Base-by-base conservation (phyloP, 345 rosid genomes). In the Acer campestre region DNA sequence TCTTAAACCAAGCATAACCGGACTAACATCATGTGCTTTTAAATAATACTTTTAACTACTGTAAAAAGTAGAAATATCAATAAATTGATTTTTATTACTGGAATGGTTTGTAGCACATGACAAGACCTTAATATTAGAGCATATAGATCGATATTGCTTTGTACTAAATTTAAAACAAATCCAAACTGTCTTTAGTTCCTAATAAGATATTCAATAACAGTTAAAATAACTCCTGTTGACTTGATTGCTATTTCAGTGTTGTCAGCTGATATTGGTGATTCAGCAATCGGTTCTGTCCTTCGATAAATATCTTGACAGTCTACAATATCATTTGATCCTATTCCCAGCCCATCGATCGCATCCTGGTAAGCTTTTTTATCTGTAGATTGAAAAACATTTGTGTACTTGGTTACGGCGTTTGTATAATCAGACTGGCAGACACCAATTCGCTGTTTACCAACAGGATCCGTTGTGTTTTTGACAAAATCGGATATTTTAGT, bases 301-400 rank as follows among this genome's bases (percentile, higher is more conserved):
- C 40, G 20, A 55, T 53, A 70, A 53, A 31, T 17, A 51, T 11
- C n/a, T 70, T 55, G 61, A 51, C 74, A 70, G 9, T 49, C 74
- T 2, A 70, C 23, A 1, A 70, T 46, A 27, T 4, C 31, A 49
- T 51, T 18, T 3, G 44, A 18, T 49, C 61, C 74, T 14, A 51
- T 40, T 0, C 38, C 2, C 1, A 70, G 46, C 4, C n/a, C 3
- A 17, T 53, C 35, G 1, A 14, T 51, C 13, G 17, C 62, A 1
- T 70, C 12, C 13, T 10, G 3, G 27, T 51, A 70, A 27, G 25
- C 62, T 35, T 14, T 49, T 13, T 25, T 40, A 40, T 40, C 44
- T 0, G 8, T 40, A 40, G 44, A 40, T 5, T 5, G 6, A 40
- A 40, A 40, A 5, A 7, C 44, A 7, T 40, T 40, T 7, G 6